These are phyloP conservation scores for Triadica sebifera DNA, from an alignment of 345 rosid genomes.

Conservation along the genomic window DNA sequence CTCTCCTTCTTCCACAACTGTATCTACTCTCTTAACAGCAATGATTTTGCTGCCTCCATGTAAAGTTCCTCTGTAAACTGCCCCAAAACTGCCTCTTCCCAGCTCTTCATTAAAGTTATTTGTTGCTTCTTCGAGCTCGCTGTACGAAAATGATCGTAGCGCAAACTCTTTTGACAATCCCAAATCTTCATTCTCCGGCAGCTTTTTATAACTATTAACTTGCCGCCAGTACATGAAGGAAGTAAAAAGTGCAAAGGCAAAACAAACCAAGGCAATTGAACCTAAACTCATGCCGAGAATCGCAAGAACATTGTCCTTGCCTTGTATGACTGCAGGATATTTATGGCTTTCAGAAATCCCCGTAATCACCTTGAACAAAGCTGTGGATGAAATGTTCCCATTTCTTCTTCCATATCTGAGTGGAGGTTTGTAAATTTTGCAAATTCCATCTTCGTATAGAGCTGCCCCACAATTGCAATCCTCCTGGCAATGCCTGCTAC, in stretches of 20 bases:
- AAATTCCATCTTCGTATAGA: neutral
- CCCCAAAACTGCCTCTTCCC: constrained; percentile 20
- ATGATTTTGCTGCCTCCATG: neutral
- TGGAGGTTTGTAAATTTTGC: constrained; percentile 7
- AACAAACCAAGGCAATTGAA: constrained; percentile 13
- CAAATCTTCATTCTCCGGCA: neutral
- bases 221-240: constrained; percentile 17
- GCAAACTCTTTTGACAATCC: constrained; percentile 8
- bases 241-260: constrained; percentile 15
- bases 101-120: constrained; percentile 16
- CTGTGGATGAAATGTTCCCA: neutral
- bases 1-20: constrained; percentile 14
- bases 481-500: constrained; percentile 6
- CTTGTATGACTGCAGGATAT: neutral
- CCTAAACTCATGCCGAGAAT: constrained; percentile 19
- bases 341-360: neutral
- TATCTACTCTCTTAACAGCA: constrained; percentile 25
- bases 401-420: constrained; percentile 5
- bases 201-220: constrained; percentile 5
- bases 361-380: constrained; percentile 6
- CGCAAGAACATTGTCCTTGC: neutral
- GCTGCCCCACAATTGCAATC: constrained; percentile 17
- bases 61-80: constrained; percentile 26
- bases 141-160: constrained; percentile 17
- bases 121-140: constrained; percentile 26